A percentile compares a stretch with the other conserved stretches of the same genome.
These are phyloP conservation scores for Aotearoamyces nothofagi DNA, from an alignment of 2,329 filamentous ascomycete species.

Conservation along the genomic window DNA sequence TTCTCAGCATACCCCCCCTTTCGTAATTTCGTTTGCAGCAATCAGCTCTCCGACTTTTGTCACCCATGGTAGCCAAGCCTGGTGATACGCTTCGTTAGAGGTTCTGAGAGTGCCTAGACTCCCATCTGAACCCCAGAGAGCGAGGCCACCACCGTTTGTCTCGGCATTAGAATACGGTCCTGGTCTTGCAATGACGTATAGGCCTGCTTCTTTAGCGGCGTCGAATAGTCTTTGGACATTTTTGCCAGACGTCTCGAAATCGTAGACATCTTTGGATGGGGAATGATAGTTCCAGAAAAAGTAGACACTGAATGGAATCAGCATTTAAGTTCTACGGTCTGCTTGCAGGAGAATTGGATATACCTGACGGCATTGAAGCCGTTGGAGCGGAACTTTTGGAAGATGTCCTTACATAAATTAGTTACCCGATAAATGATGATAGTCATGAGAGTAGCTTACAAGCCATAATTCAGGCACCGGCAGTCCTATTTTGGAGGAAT, in stretches of 20 bases:
- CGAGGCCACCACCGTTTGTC: constrained; percentile 29
- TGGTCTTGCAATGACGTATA: constrained; percentile 33
- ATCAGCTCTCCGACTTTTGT: constrained; percentile 29
- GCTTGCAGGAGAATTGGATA: constrained; percentile 4
- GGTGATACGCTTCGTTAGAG: constrained; percentile 26
- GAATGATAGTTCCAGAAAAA: constrained; percentile 36
- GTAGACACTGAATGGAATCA: constrained; percentile 21
- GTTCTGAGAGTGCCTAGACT: constrained; percentile 27
- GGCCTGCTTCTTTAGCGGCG: constrained; percentile 32
- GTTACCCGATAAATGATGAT: no score
- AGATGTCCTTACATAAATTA: constrained; percentile 27
- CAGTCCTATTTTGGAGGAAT: no score
- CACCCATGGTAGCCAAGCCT: constrained; percentile 32
- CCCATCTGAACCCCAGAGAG: constrained; percentile 30
- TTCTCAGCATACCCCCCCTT: constrained; percentile 24
- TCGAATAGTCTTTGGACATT: constrained; percentile 34
- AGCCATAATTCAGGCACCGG: no score
- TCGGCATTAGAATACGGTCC: constrained; percentile 38
- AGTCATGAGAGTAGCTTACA: no score
- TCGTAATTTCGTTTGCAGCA: constrained; percentile 31
- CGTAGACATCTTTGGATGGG: constrained; percentile 26
- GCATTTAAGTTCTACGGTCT: no score
- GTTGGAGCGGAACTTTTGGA: constrained; percentile 36
- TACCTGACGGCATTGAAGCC: constrained; percentile 34
- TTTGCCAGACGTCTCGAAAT: constrained; percentile 34